Conservation (phyloP, 768 basidiomycete species). For the Rhizopogon salebrosus region DNA sequence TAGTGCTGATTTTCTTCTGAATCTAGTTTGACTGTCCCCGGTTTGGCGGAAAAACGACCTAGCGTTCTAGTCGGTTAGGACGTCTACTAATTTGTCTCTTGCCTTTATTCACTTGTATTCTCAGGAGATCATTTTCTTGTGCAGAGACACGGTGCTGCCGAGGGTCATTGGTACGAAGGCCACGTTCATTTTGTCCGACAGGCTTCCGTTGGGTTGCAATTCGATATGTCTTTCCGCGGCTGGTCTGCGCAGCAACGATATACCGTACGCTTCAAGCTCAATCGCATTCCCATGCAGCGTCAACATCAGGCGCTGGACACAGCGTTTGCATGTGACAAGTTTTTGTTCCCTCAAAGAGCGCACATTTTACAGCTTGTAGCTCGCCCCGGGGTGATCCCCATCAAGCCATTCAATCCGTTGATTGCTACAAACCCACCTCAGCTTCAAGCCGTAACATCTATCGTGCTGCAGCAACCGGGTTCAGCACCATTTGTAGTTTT, state of each 20-base stretch:
- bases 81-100: slow-evolving; percentile 23
- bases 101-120: neutral
- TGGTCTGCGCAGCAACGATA: slow-evolving; percentile 25
- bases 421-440: slow-evolving; percentile 45
- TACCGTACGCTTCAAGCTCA: slow-evolving; percentile 53
- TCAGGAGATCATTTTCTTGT: slow-evolving; percentile 28
- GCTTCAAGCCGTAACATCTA: slow-evolving; percentile 42
- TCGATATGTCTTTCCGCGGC: slow-evolving; percentile 37
- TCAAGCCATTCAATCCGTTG: slow-evolving; percentile 35
- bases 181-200: slow-evolving; percentile 45
- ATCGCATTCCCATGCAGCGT: slow-evolving; percentile 46
- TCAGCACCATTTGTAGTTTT: slow-evolving; percentile 54
- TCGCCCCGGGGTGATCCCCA: neutral
- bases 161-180: slow-evolving; percentile 29
- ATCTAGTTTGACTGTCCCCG: slow-evolving; percentile 44
- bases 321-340: slow-evolving; percentile 30
- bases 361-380: slow-evolving; percentile 3
- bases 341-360: slow-evolving; percentile 40
- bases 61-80: slow-evolving; percentile 51
- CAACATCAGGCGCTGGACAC: slow-evolving; percentile 50
- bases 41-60: slow-evolving; percentile 53
- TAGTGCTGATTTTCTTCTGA: neutral
- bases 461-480: slow-evolving; percentile 38
- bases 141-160: slow-evolving; percentile 9
- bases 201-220: slow-evolving; percentile 39